Conservation (phyloP, 2,329 filamentous ascomycete genomes). For the Neopestalotiopsis rosae region DNA sequence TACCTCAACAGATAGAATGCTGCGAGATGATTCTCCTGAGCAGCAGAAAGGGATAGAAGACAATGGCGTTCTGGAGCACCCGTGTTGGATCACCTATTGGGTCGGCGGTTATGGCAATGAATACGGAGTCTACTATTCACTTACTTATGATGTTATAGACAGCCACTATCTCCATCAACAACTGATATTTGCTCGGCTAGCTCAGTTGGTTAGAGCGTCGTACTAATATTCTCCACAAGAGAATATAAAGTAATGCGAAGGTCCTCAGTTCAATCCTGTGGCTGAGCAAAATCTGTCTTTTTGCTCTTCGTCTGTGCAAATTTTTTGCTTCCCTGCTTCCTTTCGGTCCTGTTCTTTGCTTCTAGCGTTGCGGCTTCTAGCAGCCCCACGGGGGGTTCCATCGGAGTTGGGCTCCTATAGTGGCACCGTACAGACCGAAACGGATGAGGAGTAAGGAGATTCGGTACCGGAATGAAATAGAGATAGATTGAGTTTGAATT, state of each 20-base stretch:
- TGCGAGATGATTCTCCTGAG: neutral
- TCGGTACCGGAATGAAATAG: neutral
- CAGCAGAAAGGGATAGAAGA: neutral
- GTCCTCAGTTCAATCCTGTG: slow-evolving; percentile 2
- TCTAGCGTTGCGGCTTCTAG: neutral
- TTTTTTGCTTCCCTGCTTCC: neutral
- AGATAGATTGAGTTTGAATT: neutral
- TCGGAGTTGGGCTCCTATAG: neutral
- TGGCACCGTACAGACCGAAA: neutral
- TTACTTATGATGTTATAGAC: neutral
- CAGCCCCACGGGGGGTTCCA: neutral
- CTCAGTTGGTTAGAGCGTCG: slow-evolving; percentile 2
- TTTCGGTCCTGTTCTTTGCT: neutral
- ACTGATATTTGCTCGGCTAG: neutral
- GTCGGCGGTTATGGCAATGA: neutral
- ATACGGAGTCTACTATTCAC: neutral
- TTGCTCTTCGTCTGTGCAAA: neutral
- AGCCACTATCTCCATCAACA: neutral
- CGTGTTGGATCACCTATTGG: neutral
- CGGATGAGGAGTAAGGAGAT: neutral
- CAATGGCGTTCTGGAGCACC: neutral
- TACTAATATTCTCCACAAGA: slow-evolving; percentile 2
- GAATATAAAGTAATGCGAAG: neutral
- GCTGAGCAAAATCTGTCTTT: neutral
- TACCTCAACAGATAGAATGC: neutral